Evolutionary conservation across 2,329 filamentous ascomycete species (phyloP), one percentile per base, ranked within the genome.

Genomic region (Nigrograna mackinnonii): DNA sequence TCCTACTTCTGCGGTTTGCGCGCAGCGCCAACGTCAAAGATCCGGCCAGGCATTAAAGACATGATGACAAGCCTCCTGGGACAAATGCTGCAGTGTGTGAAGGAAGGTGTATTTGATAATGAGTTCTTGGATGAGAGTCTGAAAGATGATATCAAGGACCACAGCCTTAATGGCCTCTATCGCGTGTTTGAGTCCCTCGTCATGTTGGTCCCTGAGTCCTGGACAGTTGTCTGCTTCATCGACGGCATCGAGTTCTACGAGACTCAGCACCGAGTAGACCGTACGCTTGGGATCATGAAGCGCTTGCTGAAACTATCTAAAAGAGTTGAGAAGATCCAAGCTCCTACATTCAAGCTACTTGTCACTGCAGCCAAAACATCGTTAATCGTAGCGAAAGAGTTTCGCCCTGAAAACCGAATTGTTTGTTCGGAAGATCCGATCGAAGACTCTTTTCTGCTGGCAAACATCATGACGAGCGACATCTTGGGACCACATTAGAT

Each of bases 181-280:
- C 9, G n/a, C 9, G n/a, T n/a, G 9, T 28, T 28, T n/a, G n/a
- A 38, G 17, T 6, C 35, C 6, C 35, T 38, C 35, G 22, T 38
- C 17, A 9, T 38, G 35, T 22, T 11, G 22, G 7, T 38, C 6
- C 35, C 35, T 22, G 20, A 38, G 17, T 9, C 6, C 22, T 38
- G 35, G 35, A 24, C 35, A 9, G 35, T 38, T 9, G 35, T 38
- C 7, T 38, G 35, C 17, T 38, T 38, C 22, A 38, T 38, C 35
- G 35, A 38, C 18, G 35, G 35, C 7, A 38, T 38, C 22, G 35
- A 38, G 35, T 38, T 38, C 22, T 38, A 38, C 22, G 35, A 38
- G 35, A 38, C 35, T 18, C 19, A 11, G 35, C 19, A n/a, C 6
- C 35, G 35, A 22, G 35, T 38, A 18, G 35, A 38, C 6, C 6